Evolutionary conservation across 805 yeast species (phyloP).

Genomic region (Yueomyces sp.): DNA sequence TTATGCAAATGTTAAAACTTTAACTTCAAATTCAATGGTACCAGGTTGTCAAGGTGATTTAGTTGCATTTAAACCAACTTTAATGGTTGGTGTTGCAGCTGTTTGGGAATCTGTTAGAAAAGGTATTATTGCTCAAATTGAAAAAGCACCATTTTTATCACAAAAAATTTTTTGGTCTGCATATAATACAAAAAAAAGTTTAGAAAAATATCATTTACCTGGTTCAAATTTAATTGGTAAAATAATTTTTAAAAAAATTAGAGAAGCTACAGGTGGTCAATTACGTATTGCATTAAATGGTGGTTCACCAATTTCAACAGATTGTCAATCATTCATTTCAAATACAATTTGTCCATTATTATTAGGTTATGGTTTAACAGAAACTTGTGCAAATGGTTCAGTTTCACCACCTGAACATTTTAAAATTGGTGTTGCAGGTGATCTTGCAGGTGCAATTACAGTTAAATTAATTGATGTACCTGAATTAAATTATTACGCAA

Average conservation of each 20-base stretch:
- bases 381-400: slow-evolving; percentile 82
- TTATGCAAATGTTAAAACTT: slow-evolving; percentile 85
- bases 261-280: slow-evolving; percentile 90
- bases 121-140: slow-evolving; percentile 72
- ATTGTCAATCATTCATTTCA: slow-evolving; percentile 71
- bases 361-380: slow-evolving; percentile 93
- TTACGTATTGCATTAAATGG: slow-evolving; percentile 68
- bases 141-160: slow-evolving; percentile 44
- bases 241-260: slow-evolving; percentile 72
- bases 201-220: slow-evolving; percentile 58
- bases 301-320: slow-evolving; percentile 77
- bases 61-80: slow-evolving; percentile 73
- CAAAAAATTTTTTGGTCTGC: slow-evolving; percentile 88
- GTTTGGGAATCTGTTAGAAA: slow-evolving; percentile 95
- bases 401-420: slow-evolving; percentile 51
- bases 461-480: slow-evolving; percentile 82
- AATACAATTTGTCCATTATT: slow-evolving; percentile 74
- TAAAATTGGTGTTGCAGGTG: slow-evolving; percentile 71
- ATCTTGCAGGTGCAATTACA: slow-evolving; percentile 69
- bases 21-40: slow-evolving; percentile 60
- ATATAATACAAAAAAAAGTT: slow-evolving; percentile 53
- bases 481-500: slow-evolving; percentile 84
- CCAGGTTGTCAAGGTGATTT: slow-evolving; percentile 83
- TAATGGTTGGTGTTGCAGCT: slow-evolving; percentile 98
- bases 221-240: slow-evolving; percentile 51